A percentile compares a stretch with the other conserved stretches of the same genome.
phyloP scores from a whole-genome alignment of 257 asterid genomes.

The Gentiana straminea region DNA sequence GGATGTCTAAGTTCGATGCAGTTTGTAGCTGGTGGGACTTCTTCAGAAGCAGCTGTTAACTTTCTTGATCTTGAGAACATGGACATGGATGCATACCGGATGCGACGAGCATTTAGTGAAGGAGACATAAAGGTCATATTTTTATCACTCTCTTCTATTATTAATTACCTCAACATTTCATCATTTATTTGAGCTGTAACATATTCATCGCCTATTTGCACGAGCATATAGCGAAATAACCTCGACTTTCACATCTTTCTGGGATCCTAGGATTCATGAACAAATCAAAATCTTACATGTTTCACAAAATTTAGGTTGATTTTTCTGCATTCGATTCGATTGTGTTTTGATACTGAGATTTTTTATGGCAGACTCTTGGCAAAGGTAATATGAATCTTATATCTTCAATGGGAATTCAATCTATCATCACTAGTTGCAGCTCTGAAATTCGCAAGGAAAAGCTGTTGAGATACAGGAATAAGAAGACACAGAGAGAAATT shows the following conservation, averaged over 20 bases:
- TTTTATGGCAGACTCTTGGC: slow-evolving; percentile 75
- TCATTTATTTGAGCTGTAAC: neutral
- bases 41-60: slow-evolving; percentile 34
- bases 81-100: slow-evolving; percentile 59
- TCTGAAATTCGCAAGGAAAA: slow-evolving; percentile 66
- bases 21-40: slow-evolving; percentile 36
- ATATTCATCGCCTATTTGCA: neutral
- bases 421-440: slow-evolving; percentile 22
- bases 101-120: slow-evolving; percentile 83
- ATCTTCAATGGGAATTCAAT: slow-evolving; percentile 31
- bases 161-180: slow-evolving; percentile 3
- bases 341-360: slow-evolving; percentile 47
- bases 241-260: no score
- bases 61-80: slow-evolving; percentile 63
- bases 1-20: slow-evolving; percentile 50
- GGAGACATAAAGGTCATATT: slow-evolving; percentile 79
- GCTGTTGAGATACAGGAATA: slow-evolving; percentile 69
- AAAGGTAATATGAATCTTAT: slow-evolving; percentile 25
- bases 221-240: neutral
- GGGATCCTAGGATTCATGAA: no score
- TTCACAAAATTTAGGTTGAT: no score
- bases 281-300: no score
- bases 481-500: slow-evolving; percentile 67
- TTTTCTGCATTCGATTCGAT: neutral
- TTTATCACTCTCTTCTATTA: slow-evolving; percentile 12